Conservation (phyloP, 179 eudicot species). For the Beta lomatogona region DNA sequence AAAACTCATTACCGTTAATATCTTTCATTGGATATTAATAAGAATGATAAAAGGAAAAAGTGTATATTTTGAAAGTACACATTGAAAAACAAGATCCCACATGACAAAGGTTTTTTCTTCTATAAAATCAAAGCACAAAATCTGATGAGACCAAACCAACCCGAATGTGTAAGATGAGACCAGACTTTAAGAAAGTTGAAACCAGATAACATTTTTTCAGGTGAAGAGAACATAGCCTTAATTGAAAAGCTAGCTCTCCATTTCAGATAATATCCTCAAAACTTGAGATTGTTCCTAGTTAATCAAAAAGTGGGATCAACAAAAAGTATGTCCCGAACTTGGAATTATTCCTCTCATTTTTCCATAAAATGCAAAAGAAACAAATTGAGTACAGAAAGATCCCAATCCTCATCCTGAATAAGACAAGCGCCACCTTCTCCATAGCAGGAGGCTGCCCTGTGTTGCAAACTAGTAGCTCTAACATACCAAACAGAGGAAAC, state of each 20-base stretch:
- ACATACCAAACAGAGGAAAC: background rate
- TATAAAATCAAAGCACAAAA: too few relatives aligned
- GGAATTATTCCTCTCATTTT: background rate
- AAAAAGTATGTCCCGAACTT: background rate
- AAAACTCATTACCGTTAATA: too few relatives aligned
- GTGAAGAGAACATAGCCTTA: background rate
- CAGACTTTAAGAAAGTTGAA: too few relatives aligned
- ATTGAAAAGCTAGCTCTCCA: background rate
- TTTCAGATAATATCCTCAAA: background rate
- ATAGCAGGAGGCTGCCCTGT: background rate
- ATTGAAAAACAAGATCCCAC: too few relatives aligned
- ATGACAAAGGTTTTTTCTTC: too few relatives aligned
- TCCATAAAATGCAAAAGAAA: background rate
- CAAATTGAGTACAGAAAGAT: background rate
- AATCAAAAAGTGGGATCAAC: too few relatives aligned
- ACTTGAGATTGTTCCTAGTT: background rate
- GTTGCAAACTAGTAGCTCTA: constrained; percentile 1
- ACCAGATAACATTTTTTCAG: too few relatives aligned
- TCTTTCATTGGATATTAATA: too few relatives aligned
- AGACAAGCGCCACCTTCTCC: background rate
- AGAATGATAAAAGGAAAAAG: too few relatives aligned
- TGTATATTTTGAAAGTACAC: too few relatives aligned
- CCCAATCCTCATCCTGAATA: background rate
- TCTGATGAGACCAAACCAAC: too few relatives aligned
- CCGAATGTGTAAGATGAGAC: too few relatives aligned